Evolutionary conservation across 495 filamentous ascomycete genomes (phyloP), one percentile per base, ranked within the genome.

Genomic region (Sphaerosporella brunnea): DNA sequence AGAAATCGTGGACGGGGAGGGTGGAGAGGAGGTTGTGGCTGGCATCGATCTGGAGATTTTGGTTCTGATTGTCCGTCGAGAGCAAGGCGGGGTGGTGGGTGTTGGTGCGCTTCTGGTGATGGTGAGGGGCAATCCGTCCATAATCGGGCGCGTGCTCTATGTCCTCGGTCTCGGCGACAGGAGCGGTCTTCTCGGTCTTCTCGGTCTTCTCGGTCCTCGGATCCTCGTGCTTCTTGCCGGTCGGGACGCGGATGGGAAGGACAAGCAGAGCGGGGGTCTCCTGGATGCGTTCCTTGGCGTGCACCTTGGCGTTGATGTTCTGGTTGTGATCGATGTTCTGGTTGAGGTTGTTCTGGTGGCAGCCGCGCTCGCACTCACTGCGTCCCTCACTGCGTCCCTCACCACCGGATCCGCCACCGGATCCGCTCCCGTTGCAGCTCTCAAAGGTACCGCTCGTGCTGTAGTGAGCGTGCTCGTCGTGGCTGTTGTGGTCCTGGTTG

Each of bases 61-160:
- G 56, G 36, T 56, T 58, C 53, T 58, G 55, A 41, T 58, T 58
- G 19, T 56, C 32, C n/a, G n/a, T n/a, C n/a, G n/a, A n/a, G n/a
- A n/a, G n/a, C n/a, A n/a, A n/a, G n/a, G n/a, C n/a, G n/a, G n/a
- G n/a, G n/a, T n/a, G n/a, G n/a, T n/a, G n/a, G n/a, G n/a, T n/a
- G n/a, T n/a, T n/a, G n/a, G n/a, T n/a, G n/a, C n/a, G n/a, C n/a
- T n/a, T n/a, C n/a, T n/a, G n/a, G n/a, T n/a, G n/a, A n/a, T n/a
- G n/a, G n/a, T n/a, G n/a, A n/a, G n/a, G n/a, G n/a, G n/a, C n/a
- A n/a, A n/a, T n/a, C n/a, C n/a, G n/a, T n/a, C n/a, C n/a, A n/a
- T n/a, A n/a, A n/a, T n/a, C n/a, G n/a, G n/a, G n/a, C n/a, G n/a
- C n/a, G n/a, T n/a, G n/a, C n/a, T n/a, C n/a, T n/a, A n/a, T n/a